Evolutionary conservation across 2,329 filamentous ascomycete genomes (phyloP), one percentile per base, ranked within the genome.

Genomic region (Nemania sp.): DNA sequence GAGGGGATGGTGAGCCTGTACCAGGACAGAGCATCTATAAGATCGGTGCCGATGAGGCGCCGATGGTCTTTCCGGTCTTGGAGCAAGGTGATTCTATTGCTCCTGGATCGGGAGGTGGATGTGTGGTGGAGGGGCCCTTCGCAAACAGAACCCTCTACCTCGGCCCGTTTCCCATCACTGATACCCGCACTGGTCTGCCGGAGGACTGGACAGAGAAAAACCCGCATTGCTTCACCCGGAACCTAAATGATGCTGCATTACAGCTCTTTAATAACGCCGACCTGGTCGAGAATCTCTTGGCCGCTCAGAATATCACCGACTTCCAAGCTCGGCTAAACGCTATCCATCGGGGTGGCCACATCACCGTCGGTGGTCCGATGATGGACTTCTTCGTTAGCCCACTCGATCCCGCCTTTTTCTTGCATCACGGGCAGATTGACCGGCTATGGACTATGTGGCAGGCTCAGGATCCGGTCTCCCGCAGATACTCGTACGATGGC

Each of bases 341-440:
- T 4, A 27, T 41, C 35, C 35, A 56, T 18, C 20, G 35, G 15
- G 54, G 54, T 1, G 54, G 54, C 8, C 54, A 56, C 10, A 7
- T 41, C 6, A 8, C n/a, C 10, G 32, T 43, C 13, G 54, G 54
- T 27, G 54, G 54, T 18, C 22, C 15, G 11, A 27, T 43, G 35
- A 26, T 43, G 13, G 54, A 57, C 22, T 26, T 45, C 5, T 57
- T 43, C 38, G 4, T 15, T 3, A 27, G 35, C 24, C 22, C 54
- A 7, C 35, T 26, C 1, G 54, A 57, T 11, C 54, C 54, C 4
- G 54, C 54, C 11, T 57, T 57, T 11, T 57, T 15, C 10, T 7
- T 57, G 6, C 54, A 57, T 10, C 54, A 57, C 15, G 38, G 20
- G n/a, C 54, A 57, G 18, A 29, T 57, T 5, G 54, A 57, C 20